Evolutionary conservation across 75 land plant genomes (phyloP).

Genomic region (Sequoiadendron giganteum): DNA sequence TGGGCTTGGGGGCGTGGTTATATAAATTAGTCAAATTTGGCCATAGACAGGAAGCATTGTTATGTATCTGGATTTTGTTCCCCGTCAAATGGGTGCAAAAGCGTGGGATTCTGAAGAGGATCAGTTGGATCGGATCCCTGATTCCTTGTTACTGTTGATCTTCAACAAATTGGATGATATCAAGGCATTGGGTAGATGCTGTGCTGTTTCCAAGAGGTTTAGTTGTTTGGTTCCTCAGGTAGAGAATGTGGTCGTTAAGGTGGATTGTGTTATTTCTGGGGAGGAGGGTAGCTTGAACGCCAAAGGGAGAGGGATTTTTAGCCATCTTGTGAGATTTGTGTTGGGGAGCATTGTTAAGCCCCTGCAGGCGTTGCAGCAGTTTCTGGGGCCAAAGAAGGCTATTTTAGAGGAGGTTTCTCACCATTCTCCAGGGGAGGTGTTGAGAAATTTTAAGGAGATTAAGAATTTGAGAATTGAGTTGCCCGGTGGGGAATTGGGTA

Average conservation of each 20-base stretch:
- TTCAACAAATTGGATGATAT: constrained; percentile 88
- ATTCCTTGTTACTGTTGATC: constrained; percentile 66
- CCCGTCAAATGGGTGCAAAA: not conserved
- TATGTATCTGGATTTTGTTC: constrained; percentile 7
- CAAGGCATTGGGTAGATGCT: constrained; percentile 91
- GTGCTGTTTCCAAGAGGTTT: constrained; percentile 83
- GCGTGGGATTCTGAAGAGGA: constrained; percentile 10
- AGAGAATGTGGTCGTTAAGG: constrained; percentile 75
- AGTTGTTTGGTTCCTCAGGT: constrained; percentile 64
- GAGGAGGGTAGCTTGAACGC: constrained; percentile 19
- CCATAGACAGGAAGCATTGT: not conserved
- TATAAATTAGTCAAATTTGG: not conserved
- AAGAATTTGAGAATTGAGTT: constrained; percentile 63
- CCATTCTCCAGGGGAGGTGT: constrained; percentile 69
- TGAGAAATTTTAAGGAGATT: constrained; percentile 75
- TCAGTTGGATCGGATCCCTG: constrained; percentile 69
- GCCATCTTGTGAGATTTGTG: constrained; percentile 37
- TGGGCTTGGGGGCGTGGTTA: not conserved
- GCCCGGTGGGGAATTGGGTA: constrained; percentile 80
- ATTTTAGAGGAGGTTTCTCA: constrained; percentile 37
- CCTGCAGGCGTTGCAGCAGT: constrained; percentile 47
- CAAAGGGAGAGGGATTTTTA: constrained; percentile 44
- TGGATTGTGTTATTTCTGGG: constrained; percentile 82
- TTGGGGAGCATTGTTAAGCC: constrained; percentile 46
- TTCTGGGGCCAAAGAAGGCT: not conserved